Conservation (phyloP, 129 eudicot genomes). For the Oenanthe sinensis region DNA sequence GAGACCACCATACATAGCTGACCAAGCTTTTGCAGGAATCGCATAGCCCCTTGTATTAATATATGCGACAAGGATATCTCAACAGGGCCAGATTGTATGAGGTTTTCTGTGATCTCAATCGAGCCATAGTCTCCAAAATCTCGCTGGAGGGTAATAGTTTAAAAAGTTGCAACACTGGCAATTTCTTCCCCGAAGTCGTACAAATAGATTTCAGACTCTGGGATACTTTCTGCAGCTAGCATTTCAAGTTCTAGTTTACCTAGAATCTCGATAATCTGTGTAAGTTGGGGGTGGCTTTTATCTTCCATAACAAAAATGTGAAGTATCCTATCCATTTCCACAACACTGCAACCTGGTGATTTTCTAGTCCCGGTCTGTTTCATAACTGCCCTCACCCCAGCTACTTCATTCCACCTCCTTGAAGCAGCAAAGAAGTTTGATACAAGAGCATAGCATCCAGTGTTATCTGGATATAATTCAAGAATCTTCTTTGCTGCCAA, state of each 20-base stretch:
- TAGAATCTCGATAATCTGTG: conserved; percentile 38
- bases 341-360: conserved; percentile 70
- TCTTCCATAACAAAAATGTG: conserved; percentile 76
- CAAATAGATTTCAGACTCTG: conserved; percentile 29
- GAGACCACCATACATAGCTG: background rate
- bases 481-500: conserved; percentile 50
- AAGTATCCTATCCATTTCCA: conserved; percentile 63
- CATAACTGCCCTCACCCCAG: conserved; percentile 48
- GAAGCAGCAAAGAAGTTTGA: conserved; percentile 63
- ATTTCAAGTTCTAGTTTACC: conserved; percentile 50
- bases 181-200: conserved; percentile 27
- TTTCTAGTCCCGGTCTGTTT: conserved; percentile 49
- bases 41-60: background rate
- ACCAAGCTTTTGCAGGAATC: background rate
- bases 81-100: background rate
- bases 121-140: background rate
- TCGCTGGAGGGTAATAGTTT: background rate
- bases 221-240: conserved; percentile 28
- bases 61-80: background rate
- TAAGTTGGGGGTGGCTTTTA: conserved; percentile 54
- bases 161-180: background rate
- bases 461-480: conserved; percentile 44
- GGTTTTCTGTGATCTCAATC: background rate
- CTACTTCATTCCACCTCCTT: conserved; percentile 68
- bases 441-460: conserved; percentile 52